These are phyloP conservation scores for Amylostereum areolatum DNA, from an alignment of 1,284 basidiomycete species.

Conservation along the genomic window DNA sequence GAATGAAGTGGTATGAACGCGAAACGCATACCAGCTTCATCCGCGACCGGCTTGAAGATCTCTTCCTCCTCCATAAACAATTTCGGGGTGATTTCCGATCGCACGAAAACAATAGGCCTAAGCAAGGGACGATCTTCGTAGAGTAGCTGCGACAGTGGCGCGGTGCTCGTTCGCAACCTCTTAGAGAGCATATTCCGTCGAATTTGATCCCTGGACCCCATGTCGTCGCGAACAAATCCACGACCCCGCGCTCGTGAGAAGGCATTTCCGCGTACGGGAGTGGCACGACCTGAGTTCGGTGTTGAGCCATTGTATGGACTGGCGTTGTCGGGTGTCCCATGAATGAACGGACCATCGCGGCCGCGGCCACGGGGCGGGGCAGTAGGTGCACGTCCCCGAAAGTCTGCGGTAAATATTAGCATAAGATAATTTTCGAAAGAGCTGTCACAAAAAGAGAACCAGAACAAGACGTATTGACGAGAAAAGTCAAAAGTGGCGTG, in stretches of 20 bases:
- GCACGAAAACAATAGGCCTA: slow-evolving; percentile 63
- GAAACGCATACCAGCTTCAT: slow-evolving; percentile 42
- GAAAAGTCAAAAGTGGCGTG: too few relatives aligned
- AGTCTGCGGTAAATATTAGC: background rate
- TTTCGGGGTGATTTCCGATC: slow-evolving; percentile 43
- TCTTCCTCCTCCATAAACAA: slow-evolving; percentile 65
- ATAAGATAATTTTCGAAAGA: background rate
- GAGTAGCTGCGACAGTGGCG: slow-evolving; percentile 50
- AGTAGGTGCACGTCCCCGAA: too few relatives aligned
- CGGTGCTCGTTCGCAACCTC: slow-evolving; percentile 22
- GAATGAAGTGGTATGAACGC: background rate
- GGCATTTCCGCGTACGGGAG: background rate
- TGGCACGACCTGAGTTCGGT: background rate
- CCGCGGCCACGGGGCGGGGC: too few relatives aligned
- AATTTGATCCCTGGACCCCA: slow-evolving; percentile 5
- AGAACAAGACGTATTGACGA: too few relatives aligned
- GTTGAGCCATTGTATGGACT: background rate
- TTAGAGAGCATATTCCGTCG: slow-evolving; percentile 14
- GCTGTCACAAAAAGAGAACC: background rate
- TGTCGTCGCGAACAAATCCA: slow-evolving; percentile 6
- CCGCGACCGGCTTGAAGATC: slow-evolving; percentile 49
- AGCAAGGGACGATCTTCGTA: slow-evolving; percentile 55
- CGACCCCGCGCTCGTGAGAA: slow-evolving; percentile 7
- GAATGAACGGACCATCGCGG: too few relatives aligned
- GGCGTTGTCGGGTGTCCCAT: background rate